A percentile compares a stretch with the other conserved stretches of the same genome.
phyloP scores from a whole-genome alignment of 1,139 yeast species.

The Eremothecium gossypii region DNA sequence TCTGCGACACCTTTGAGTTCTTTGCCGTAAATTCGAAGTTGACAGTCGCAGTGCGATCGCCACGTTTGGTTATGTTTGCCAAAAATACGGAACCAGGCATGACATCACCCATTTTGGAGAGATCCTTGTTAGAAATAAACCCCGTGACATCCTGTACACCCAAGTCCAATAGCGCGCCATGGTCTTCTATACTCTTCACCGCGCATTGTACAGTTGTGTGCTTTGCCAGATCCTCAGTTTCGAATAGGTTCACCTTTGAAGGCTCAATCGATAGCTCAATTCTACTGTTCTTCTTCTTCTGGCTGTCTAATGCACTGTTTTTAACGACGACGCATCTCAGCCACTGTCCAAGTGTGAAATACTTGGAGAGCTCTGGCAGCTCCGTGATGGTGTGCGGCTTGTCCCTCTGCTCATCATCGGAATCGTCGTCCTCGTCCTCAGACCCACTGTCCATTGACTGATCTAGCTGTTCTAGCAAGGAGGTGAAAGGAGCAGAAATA shows the following conservation, averaged over 20 bases:
- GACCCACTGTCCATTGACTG: constrained; percentile 34
- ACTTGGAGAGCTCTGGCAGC: constrained; percentile 45
- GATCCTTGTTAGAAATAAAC: constrained; percentile 67
- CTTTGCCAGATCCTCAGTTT: constrained; percentile 60
- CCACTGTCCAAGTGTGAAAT: constrained; percentile 76
- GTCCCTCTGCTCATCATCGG: constrained; percentile 31
- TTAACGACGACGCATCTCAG: constrained; percentile 64
- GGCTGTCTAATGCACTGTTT: constrained; percentile 32
- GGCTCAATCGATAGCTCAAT: constrained; percentile 75
- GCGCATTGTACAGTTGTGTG: constrained; percentile 60
- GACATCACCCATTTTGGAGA: constrained; percentile 27
- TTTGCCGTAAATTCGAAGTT: constrained; percentile 38
- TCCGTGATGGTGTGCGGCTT: constrained; percentile 29
- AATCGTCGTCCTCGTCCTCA: constrained; percentile 27
- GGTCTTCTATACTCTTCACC: constrained; percentile 78
- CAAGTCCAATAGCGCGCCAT: constrained; percentile 69
- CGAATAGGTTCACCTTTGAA: constrained; percentile 52
- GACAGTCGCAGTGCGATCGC: constrained; percentile 55
- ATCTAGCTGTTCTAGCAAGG: constrained; percentile 45
- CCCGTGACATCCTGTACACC: constrained; percentile 56
- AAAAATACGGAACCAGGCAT: constrained; percentile 43
- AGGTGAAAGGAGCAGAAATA: constrained; percentile 56
- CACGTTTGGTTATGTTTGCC: constrained; percentile 38
- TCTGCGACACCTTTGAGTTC: constrained; percentile 41
- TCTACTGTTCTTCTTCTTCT: constrained; percentile 39